Evolutionary conservation across 345 rosid species (phyloP).

Genomic region (Corymbia maculata): DNA sequence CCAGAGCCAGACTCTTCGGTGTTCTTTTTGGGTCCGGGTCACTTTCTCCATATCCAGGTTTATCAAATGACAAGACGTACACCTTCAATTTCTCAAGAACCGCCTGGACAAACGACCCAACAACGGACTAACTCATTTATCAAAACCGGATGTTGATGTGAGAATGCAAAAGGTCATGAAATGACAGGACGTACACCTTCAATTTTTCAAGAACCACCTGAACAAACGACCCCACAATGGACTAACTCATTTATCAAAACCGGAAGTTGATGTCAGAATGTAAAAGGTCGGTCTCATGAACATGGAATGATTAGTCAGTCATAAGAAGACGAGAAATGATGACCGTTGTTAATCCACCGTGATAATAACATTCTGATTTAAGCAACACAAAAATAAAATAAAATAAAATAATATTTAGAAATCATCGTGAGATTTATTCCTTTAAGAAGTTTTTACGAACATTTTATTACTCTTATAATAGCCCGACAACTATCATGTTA

Average conservation of each 20-base stretch:
- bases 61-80: slow-evolving; percentile 30
- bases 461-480: too few species aligned
- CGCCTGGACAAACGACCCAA: slow-evolving; percentile 7
- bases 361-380: too few species aligned
- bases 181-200: too few species aligned
- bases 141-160: not conserved
- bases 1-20: slow-evolving; percentile 24
- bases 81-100: slow-evolving; percentile 29
- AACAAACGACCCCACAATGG: too few species aligned
- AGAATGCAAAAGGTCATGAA: not conserved
- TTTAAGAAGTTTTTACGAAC: too few species aligned
- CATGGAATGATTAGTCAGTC: not conserved
- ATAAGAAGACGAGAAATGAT: not conserved
- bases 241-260: not conserved
- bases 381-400: too few species aligned
- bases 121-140: not conserved
- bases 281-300: not conserved
- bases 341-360: too few species aligned
- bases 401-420: too few species aligned
- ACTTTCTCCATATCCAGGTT: slow-evolving; percentile 47
- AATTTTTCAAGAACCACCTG: too few species aligned
- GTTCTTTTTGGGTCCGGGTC: slow-evolving; percentile 34
- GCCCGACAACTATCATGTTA: too few species aligned
- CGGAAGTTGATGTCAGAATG: not conserved
- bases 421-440: too few species aligned